phyloP scores from a whole-genome alignment of 2,329 filamentous ascomycete genomes.

The Epichloe glyceriae region DNA sequence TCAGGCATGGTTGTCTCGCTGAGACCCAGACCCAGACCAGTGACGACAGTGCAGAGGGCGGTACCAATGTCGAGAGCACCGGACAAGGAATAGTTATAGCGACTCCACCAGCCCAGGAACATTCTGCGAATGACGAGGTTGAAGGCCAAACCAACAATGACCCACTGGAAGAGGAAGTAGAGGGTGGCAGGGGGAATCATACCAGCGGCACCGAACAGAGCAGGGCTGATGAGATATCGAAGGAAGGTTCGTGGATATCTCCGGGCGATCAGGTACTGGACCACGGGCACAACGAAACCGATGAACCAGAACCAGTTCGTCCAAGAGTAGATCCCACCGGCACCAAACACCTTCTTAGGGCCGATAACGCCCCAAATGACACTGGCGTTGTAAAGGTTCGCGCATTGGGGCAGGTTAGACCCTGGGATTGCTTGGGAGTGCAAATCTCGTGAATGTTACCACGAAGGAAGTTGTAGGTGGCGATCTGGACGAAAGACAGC shows the following conservation, averaged over 20 bases:
- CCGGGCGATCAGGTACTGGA: conserved; percentile 35
- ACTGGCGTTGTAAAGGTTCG: conserved; percentile 45
- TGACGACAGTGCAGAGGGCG: conserved; percentile 41
- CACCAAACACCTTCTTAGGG: conserved; percentile 20
- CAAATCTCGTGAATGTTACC: conserved; percentile 42
- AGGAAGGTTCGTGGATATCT: conserved; percentile 31
- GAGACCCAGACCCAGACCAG: conserved; percentile 32
- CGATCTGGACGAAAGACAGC: conserved; percentile 25
- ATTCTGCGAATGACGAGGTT: conserved; percentile 37
- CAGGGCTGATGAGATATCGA: conserved; percentile 38
- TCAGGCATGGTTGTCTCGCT: conserved; percentile 29
- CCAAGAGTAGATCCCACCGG: conserved; percentile 29
- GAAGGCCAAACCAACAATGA: conserved; percentile 41
- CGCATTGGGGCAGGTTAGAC: conserved; percentile 43
- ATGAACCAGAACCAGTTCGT: conserved; percentile 44
- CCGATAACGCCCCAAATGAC: conserved; percentile 50
- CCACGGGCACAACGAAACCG: conserved; percentile 32
- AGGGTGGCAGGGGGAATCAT: conserved; percentile 42
- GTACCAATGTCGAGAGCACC: conserved; percentile 47
- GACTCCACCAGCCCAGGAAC: conserved; percentile 42
- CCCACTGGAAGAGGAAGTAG: conserved; percentile 42
- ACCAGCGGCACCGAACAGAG: conserved; percentile 37
- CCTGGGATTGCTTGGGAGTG: conserved; percentile 29
- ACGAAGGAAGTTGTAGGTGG: conserved; percentile 26
- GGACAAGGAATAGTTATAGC: conserved; percentile 46